Evolutionary conservation across 1,139 yeast species (phyloP), one percentile per base, ranked within the genome.

Genomic region (Saccharomycopsis hybrid): DNA sequence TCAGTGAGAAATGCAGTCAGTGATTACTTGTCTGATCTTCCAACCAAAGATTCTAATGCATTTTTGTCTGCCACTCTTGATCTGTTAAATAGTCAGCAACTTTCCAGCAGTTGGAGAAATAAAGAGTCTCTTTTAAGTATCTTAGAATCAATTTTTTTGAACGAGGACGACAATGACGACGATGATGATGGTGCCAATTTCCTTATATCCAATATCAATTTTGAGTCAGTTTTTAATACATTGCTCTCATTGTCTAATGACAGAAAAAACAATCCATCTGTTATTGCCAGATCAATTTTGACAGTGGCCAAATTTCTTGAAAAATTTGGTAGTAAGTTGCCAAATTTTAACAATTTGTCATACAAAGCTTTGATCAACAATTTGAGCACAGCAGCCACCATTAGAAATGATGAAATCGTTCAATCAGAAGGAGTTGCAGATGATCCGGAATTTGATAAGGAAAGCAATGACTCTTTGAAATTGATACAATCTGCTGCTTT

Each of bases 231-330:
- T 2, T 33, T 51, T 35, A 43, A 45, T 1, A 32, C 28, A 11
- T 31, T 51, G 25, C 29, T 47, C n/a, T 11, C 41, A 8, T 24
- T 39, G 18, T 18, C 46, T n/a, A 36, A 9, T 30, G 13, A 36
- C 30, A 24, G n/a, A 8, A 39, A 29, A 18, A 28, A 33, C 24
- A 47, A 49, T 18, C 47, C 55, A 25, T 56, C 59, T 33, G 59
- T 79, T 2, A 63, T 69, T 33, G 64, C 80, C 0, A 68, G 85
- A 57, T 62, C 70, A 2, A 68, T 78, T 41, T 61, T 80, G 33
- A 54, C 76, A 41, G 59, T 82, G 30, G 89, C 92, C 1, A 74
- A 72, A 47, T 71, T 78, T 48, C 65, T 82, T 49, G 79, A 77
- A 56, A 78, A 75, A 58, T 81, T 77, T 56, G 65, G 67, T 50